Base-by-base conservation (phyloP, 805 yeast genomes). In the Kazachstania kunashirensis region DNA sequence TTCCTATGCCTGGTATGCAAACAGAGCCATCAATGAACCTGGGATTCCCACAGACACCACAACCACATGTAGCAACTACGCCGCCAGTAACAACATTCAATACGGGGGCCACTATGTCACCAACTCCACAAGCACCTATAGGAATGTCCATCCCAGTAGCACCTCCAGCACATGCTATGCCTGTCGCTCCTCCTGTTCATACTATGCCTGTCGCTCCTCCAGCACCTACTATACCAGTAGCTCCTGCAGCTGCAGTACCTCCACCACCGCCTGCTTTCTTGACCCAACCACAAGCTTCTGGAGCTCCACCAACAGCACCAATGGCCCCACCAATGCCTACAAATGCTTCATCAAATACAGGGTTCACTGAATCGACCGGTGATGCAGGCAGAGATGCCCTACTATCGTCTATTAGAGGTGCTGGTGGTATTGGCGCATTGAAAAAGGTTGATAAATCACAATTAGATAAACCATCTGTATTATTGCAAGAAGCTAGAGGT, bases 381-480 rank as follows among this genome's bases (percentile, higher is more conserved):
- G 86, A 70, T 46, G 61, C 65, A 2, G 79, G 78, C 0, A 67
- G 95, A 48, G 94, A 83, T 56, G 94, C 94, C 0, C 67, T 89
- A 29, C 65, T 89, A 41, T 83, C 94, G 0, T 84, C 96, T 1
- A 89, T 89, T 47, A 70, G 95, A 48, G 75, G 79, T 26, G 78
- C 95, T 0, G 80, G 78, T 11, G 88, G 89, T 25, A 26, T 88
- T 4, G 79, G 80, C 0, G 51, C 74, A 5, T 69, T 89, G 46
- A 75, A 69, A 45, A 84, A 79, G 54, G 80, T 81, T 2, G 96
- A 89, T 57, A 89, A 86, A 59, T 60, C 84, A 0, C 86, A 81
- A 49, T 63, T 85, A 28, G 96, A 88, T 24, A 74, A 70, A 43
- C 95, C 96, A 8, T 76, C 80, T 25, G 84, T 72, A 0, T 49